A percentile compares a stretch with the other conserved stretches of the same genome.
Conservation (phyloP, 2,329 filamentous ascomycete species). For the Cladobotryum protrusum region DNA sequence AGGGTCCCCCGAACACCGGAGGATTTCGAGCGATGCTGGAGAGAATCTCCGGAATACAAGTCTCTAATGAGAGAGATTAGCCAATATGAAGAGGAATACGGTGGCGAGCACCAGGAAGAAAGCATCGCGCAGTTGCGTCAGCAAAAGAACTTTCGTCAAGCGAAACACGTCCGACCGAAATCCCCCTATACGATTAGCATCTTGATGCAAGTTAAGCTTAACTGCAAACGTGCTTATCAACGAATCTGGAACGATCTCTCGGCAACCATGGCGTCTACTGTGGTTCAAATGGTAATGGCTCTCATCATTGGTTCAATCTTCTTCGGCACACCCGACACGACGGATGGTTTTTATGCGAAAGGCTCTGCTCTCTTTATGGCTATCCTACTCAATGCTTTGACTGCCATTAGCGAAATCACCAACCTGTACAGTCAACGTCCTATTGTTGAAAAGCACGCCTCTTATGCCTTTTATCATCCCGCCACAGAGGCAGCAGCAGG, state of each 20-base stretch:
- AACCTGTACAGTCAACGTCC: constrained; percentile 38
- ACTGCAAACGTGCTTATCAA: constrained; percentile 45
- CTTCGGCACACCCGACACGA: constrained; percentile 44
- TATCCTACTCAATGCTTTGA: constrained; percentile 52
- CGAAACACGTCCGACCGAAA: constrained; percentile 45
- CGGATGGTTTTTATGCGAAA: constrained; percentile 46
- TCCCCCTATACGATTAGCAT: constrained; percentile 54
- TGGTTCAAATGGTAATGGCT: constrained; percentile 48
- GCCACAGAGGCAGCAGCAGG: constrained; percentile 48
- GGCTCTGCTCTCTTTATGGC: constrained; percentile 56
- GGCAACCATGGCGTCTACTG: constrained; percentile 39
- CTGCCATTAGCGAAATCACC: constrained; percentile 49
- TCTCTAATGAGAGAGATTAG: constrained; percentile 43
- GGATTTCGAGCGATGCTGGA: constrained; percentile 54
- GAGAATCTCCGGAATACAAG: constrained; percentile 37
- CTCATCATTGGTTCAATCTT: constrained; percentile 58
- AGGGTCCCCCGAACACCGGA: constrained; percentile 61
- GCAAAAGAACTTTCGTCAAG: constrained; percentile 44
- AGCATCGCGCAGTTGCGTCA: constrained; percentile 37
- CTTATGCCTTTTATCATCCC: constrained; percentile 47
- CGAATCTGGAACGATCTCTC: constrained; percentile 47
- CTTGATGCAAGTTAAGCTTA: constrained; percentile 46
- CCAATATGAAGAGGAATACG: constrained; percentile 41
- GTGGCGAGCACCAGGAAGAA: constrained; percentile 33
- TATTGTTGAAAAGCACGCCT: constrained; percentile 44